These are phyloP conservation scores for Prunus davidiana DNA, from an alignment of 306 rosid species.

Conservation along the genomic window DNA sequence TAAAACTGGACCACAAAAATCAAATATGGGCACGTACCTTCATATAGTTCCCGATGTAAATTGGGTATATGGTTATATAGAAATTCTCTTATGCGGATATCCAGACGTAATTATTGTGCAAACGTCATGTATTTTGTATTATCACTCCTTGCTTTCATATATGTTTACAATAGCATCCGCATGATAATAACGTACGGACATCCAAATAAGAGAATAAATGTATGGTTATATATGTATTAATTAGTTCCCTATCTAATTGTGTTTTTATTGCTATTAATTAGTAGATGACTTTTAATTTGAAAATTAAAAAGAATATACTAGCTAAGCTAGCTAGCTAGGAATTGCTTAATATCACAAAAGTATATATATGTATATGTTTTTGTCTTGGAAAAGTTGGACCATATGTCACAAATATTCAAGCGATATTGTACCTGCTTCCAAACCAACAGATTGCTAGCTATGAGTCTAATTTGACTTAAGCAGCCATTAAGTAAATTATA, in stretches of 20 bases:
- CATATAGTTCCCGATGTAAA: background rate
- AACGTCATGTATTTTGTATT: rapidly evolving
- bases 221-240: background rate
- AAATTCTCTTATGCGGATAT: too few species aligned
- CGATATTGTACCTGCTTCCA: too few species aligned
- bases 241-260: background rate
- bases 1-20: constrained; percentile 22
- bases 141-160: rapidly evolving
- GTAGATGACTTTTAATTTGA: background rate
- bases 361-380: too few species aligned
- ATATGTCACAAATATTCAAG: too few species aligned
- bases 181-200: too few species aligned
- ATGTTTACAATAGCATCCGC: rapidly evolving
- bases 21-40: background rate
- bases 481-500: too few species aligned
- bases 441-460: too few species aligned
- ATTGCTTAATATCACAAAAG: background rate
- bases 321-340: background rate
- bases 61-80: background rate
- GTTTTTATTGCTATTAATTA: background rate
- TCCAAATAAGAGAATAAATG: too few species aligned
- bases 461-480: too few species aligned
- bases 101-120: rapidly evolving
- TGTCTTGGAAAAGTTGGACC: background rate
- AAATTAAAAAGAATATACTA: background rate